Evolutionary conservation across 2,329 filamentous ascomycete species (phyloP).

Genomic region (Xylariaceae sp.): DNA sequence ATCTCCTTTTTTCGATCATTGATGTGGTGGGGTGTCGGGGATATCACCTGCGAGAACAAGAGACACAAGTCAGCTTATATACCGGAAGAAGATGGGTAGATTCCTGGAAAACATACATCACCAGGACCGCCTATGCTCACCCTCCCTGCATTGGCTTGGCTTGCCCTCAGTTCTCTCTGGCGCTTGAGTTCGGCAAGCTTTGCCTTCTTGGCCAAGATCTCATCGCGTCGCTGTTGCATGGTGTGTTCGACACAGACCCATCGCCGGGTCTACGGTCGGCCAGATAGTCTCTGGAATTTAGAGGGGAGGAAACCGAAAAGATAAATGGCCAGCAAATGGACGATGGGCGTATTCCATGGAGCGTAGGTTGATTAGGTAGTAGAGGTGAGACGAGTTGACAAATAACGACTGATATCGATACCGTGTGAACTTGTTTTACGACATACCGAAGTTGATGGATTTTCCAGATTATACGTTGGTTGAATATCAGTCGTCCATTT

Average conservation of each 20-base stretch:
- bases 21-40: slow-evolving; percentile 73
- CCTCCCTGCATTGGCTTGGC: slow-evolving; percentile 73
- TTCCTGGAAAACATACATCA: slow-evolving; percentile 67
- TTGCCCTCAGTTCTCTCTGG: slow-evolving; percentile 83
- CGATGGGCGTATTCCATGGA: background rate
- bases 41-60: slow-evolving; percentile 59
- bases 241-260: slow-evolving; percentile 54
- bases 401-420: background rate
- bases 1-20: slow-evolving; percentile 77
- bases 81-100: slow-evolving; percentile 2
- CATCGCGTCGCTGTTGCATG: slow-evolving; percentile 87
- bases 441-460: background rate
- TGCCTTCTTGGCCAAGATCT: slow-evolving; percentile 95
- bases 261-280: slow-evolving; percentile 43
- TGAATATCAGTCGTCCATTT: slow-evolving; percentile 3
- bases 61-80: slow-evolving; percentile 28
- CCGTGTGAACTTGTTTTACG: background rate
- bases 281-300: slow-evolving; percentile 24
- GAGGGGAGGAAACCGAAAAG: background rate
- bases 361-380: background rate
- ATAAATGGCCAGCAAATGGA: background rate
- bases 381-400: background rate
- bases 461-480: slow-evolving; percentile 1
- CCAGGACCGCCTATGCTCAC: slow-evolving; percentile 70
- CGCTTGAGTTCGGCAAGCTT: slow-evolving; percentile 96